Base-by-base conservation (phyloP, 371 early-diverging fungal genomes). In the Saksenaea vasiformis region DNA sequence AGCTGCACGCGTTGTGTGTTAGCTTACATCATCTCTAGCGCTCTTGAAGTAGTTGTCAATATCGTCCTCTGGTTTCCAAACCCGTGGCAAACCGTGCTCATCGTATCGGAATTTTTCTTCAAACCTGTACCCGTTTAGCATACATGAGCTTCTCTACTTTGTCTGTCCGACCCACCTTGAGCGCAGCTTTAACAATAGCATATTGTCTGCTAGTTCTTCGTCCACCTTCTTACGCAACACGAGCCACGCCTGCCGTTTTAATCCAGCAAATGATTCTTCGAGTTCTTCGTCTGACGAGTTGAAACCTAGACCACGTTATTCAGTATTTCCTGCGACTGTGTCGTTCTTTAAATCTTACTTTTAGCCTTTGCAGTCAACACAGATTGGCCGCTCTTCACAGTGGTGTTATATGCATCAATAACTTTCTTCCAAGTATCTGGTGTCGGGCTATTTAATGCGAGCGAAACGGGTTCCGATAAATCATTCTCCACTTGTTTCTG, bases 51-150 rank as follows among this genome's bases (percentile, higher is more conserved):
- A 85, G 24, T 79, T 74, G 68, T 98, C 98, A 55, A 98, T 96
- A 75, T 97, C 95, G 75, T 98, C 98, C 22, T 87, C 86, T 5
- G 95, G 93, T 61, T 87, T 90, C 98, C 98, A 98, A 15, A 98
- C 92, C 31, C 93, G 83, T 8, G 99, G 99, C 27, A 98, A 73
- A 10, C 97, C 98, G 19, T 88, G 78, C 3, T 90, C 93, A 64
- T 97, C 98, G 72, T 97, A 97, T 55, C 95, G 79, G 84, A 98
- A 98, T 65, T 89, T 84, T 62, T 90, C 90, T 74, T 98, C 97
- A 63, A 98, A 94, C 44, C 87, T 78, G 44, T 15, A 13, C 5
- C 26, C 9, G 4, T 17, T 62, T 55, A 13, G 38, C 10, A 28
- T 14, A 5, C 4, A 22, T 19, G 14, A 39, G 15, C 10, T 54